Evolutionary conservation across 345 rosid genomes (phyloP), one percentile per base, ranked within the genome.

Genomic region (Pistacia atlantica): DNA sequence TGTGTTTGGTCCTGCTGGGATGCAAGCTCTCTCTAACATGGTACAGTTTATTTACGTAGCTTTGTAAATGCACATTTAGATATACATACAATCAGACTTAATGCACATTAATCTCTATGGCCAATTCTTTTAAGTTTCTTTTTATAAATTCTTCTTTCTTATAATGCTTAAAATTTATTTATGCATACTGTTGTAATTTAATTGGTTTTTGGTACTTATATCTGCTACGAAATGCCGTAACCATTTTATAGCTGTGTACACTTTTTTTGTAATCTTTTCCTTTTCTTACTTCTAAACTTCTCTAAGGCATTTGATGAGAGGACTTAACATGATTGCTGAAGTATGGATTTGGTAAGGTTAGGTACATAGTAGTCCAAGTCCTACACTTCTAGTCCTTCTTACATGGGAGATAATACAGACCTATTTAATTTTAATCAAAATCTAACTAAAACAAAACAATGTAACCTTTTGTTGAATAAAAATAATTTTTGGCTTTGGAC

Each of bases 11-110:
- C 46, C 9, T 7, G 84, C 92, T 4, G 98, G 95, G 75, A 79
- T 95, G 82, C 94, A 90, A 74, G 91, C 87, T 69, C 77, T 95
- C 81, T 97, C 94, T 63, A 89, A 87, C 87, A 87, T 95, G 97
- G 97, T 95, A 86, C 60, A n/a, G 12, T 77, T 78, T 57, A 49
- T 54, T 37, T 64, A 48, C 69, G 67, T 8, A 20, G 76, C 65
- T 22, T 48, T 20, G 49, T 48, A 31, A 46, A 54, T 5, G 14
- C 35, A 8, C 28, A 42, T 17, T 28, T 58, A 45, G 28, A 54
- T 9, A 5, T 16, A 4, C 28, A 42, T 16, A 31, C 49, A 45
- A 6, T 56, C 5, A 56, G 25, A 14, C 10, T 8, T 51, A 7
- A 74, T 51, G 4, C 38, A 31, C 28, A 4, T 45, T 38, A 33